Evolutionary conservation across 1,284 basidiomycete species (phyloP).

Genomic region (Ceratobasidium sp.): DNA sequence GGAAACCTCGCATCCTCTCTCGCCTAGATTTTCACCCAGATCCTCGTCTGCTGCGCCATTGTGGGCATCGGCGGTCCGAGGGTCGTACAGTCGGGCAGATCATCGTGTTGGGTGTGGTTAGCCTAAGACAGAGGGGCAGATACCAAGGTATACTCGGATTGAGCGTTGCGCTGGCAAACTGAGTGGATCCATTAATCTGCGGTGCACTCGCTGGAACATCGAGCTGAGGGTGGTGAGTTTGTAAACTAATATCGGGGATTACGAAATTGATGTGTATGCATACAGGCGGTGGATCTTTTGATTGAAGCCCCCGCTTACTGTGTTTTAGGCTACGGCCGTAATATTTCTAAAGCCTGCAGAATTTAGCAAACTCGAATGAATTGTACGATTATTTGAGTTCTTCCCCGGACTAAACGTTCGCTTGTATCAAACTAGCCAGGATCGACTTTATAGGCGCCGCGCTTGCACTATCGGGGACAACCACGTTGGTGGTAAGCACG

Average conservation of each 20-base stretch:
- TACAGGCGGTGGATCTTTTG: constrained; percentile 48
- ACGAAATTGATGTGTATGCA: neutral
- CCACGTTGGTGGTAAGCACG: neutral
- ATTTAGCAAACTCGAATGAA: constrained; percentile 52
- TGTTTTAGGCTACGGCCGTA: constrained; percentile 55
- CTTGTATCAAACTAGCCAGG: constrained; percentile 7
- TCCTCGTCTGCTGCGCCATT: constrained; percentile 63
- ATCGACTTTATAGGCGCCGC: constrained; percentile 9
- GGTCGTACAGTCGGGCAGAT: constrained; percentile 54
- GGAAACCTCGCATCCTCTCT: constrained; percentile 53
- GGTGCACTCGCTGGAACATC: constrained; percentile 47
- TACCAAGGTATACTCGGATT: constrained; percentile 47
- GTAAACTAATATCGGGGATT: neutral
- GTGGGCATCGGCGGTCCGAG: constrained; percentile 57
- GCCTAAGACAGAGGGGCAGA: constrained; percentile 51
- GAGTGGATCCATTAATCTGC: constrained; percentile 46
- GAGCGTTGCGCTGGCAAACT: constrained; percentile 43
- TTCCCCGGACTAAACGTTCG: neutral
- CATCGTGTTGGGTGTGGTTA: constrained; percentile 53
- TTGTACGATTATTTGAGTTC: neutral
- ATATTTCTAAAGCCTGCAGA: constrained; percentile 58
- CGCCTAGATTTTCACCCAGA: constrained; percentile 59
- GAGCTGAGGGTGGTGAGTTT: constrained; percentile 53
- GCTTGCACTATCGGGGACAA: constrained; percentile 2
- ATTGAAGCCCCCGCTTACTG: constrained; percentile 58